phyloP scores from a whole-genome alignment of 2,329 filamentous ascomycete genomes.

The Hypoxylon sp. region DNA sequence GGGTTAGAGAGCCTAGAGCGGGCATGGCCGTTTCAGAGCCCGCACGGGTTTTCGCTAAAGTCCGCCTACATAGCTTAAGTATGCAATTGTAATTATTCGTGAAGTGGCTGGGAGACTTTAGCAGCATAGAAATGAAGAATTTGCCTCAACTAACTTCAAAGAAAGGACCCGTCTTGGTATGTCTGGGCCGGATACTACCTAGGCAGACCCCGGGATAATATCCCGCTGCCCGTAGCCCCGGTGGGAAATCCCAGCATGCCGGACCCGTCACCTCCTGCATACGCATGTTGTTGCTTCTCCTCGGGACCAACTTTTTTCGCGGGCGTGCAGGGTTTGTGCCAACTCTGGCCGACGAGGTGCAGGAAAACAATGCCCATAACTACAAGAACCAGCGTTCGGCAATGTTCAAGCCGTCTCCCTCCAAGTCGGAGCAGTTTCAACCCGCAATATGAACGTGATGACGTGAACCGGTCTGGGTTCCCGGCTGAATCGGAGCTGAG shows the following conservation, averaged over 20 bases:
- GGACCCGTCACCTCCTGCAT: constrained; percentile 39
- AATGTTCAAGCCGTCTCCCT: constrained; percentile 14
- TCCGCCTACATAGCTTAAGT: constrained; percentile 4
- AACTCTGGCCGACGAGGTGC: constrained; percentile 16
- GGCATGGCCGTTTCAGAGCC: constrained; percentile 38
- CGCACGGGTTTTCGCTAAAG: constrained; percentile 28
- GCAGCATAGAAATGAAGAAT: constrained; percentile 13
- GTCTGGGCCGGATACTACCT: constrained; percentile 24
- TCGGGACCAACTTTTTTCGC: constrained; percentile 27
- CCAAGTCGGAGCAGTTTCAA: constrained; percentile 5
- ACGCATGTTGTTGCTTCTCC: constrained; percentile 22
- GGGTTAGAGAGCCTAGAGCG: constrained; percentile 32
- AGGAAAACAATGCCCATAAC: constrained; percentile 8
- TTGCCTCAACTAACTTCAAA: constrained; percentile 24
- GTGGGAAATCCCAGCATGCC: constrained; percentile 34
- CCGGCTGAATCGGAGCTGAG: constrained; percentile 29
- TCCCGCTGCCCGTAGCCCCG: constrained; percentile 39
- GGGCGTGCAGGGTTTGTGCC: constrained; percentile 22
- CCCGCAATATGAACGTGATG: constrained; percentile 18
- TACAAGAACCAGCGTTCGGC: neutral
- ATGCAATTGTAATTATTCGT: constrained; percentile 23
- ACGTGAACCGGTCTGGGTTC: constrained; percentile 24
- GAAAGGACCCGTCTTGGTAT: constrained; percentile 29
- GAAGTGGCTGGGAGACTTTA: constrained; percentile 27
- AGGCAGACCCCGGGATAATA: constrained; percentile 30